Conservation (phyloP, 768 basidiomycete species). For the Hericium coralloides region DNA sequence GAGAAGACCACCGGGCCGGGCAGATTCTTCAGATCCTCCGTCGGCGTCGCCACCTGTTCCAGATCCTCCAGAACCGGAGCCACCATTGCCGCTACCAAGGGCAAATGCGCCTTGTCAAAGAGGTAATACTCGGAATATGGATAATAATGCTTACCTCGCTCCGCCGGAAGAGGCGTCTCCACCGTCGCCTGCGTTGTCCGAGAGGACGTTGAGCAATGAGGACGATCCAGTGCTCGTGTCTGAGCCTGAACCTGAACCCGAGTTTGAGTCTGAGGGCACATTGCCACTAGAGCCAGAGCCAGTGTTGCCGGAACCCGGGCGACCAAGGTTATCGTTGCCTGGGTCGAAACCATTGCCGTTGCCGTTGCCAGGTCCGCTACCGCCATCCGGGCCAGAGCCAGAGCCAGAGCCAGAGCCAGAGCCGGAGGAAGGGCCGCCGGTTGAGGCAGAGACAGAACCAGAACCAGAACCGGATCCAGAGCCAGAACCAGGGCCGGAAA, state of each 20-base stretch:
- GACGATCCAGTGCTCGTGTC: too few species aligned
- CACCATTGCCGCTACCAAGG: conserved; percentile 17
- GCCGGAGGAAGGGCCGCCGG: neutral
- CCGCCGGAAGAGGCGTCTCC: too few species aligned
- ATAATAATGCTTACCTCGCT: too few species aligned
- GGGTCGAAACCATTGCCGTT: neutral
- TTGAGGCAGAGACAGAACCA: neutral
- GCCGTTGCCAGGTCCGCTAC: neutral
- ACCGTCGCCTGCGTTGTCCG: too few species aligned
- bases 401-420: neutral
- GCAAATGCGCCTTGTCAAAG: conserved; percentile 13
- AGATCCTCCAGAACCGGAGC: neutral
- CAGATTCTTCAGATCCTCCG: too few species aligned
- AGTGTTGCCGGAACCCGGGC: neutral
- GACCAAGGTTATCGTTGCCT: neutral
- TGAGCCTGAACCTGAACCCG: too few species aligned
- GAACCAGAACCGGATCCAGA: neutral
- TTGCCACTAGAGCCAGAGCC: conserved; percentile 9
- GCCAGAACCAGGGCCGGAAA: neutral
- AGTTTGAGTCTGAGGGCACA: too few species aligned
- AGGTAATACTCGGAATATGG: too few species aligned
- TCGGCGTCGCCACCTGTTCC: too few species aligned
- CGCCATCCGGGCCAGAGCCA: neutral
- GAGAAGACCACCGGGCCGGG: conserved; percentile 6
- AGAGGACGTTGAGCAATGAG: too few species aligned